A percentile compares a stretch with the other conserved stretches of the same genome.
These are phyloP conservation scores for Purshia tridentata DNA, from an alignment of 306 rosid genomes.

Conservation along the genomic window DNA sequence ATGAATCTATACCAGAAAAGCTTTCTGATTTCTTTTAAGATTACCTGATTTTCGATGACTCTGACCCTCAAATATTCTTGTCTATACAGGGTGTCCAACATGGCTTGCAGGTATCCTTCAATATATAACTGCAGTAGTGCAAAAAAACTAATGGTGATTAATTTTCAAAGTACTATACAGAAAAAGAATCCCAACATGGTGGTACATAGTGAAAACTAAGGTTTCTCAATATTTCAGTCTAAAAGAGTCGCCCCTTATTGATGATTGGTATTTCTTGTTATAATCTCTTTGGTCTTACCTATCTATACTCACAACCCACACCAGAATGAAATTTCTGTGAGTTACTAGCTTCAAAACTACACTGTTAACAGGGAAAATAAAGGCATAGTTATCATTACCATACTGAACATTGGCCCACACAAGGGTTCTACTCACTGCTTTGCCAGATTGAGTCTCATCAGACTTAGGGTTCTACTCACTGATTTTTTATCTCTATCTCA, in stretches of 20 bases:
- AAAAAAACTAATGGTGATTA: conserved; percentile 22
- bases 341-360: conserved; percentile 7
- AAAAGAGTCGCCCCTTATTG: neutral
- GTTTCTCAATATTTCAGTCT: neutral
- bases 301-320: neutral
- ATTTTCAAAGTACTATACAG: neutral
- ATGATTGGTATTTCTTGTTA: neutral
- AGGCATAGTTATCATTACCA: neutral
- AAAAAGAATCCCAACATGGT: conserved; percentile 22
- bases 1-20: conserved; percentile 5
- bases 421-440: conserved; percentile 9
- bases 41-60: conserved; percentile 83
- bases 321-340: neutral
- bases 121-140: conserved; percentile 70
- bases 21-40: conserved; percentile 15
- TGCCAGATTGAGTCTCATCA: conserved; percentile 3
- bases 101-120: conserved; percentile 98
- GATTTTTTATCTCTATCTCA: neutral
- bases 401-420: neutral
- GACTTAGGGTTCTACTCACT: neutral
- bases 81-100: conserved; percentile 84
- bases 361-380: neutral
- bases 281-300: neutral
- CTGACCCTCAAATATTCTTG: conserved; percentile 92
- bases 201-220: neutral